Base-by-base conservation (phyloP, 139 green algal species). In the Tetraselmis chui region DNA sequence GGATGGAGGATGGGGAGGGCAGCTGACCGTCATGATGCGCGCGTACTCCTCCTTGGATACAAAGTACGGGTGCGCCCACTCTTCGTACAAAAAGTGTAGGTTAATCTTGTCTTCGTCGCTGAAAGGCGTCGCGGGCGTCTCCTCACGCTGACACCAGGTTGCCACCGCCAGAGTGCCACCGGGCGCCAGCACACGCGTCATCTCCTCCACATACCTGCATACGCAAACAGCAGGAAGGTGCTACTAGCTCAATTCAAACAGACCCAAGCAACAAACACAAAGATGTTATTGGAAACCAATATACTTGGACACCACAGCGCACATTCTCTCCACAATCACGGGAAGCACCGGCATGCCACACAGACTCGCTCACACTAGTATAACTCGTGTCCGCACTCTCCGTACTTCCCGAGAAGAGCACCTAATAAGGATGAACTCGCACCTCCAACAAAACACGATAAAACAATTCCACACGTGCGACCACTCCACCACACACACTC, bases 11-110 rank as follows among this genome's bases (percentile, higher is more conserved):
- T 67, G 5, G 45, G 45, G 5, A 25, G 45, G 45, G 45, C 45
- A 18, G 45, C 82, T 58, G 28, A 96, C 92, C 88, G 94, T 76
- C 88, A 96, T 92, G 30, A 97, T 87, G 23, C 95, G 90, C 0
- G 84, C 91, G 81, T 97, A 98, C 88, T 98, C 94, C 85, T 98
- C 85, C 58, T 93, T 94, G 74, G 91, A 96, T 80, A 98, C 93
- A 90, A 98, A 98, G 92, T 93, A 97, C 59, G 95, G 95, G 87
- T 98, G 95, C 27, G 95, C 95, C 94, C 94, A 97, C 88, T 98
- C 95, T 29, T 97, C 93, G 77, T 98, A 98, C 84, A 98, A 85
- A 86, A 98, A 98, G 80, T 95, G 84, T 59, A 98, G 89, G 29
- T 94, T 84, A 24, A 85, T 82, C 83, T 91, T 93, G 18, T 98